These are phyloP conservation scores for Meredithiella fracta DNA, from an alignment of 2,329 filamentous ascomycete species.

Conservation along the genomic window DNA sequence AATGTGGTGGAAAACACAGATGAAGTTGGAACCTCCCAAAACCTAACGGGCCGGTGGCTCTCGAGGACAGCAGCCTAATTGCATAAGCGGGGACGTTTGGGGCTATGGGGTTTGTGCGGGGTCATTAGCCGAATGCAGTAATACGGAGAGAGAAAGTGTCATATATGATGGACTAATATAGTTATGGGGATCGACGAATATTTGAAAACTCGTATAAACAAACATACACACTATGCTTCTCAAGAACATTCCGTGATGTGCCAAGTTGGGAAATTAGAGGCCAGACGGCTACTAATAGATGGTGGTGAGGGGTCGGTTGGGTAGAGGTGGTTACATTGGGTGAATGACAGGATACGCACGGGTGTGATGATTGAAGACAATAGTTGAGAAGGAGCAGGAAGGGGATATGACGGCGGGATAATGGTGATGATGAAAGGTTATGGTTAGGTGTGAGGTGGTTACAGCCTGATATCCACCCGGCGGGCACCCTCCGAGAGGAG, in stretches of 20 bases:
- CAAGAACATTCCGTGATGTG: too few species aligned
- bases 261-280: too few species aligned
- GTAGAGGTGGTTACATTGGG: not conserved
- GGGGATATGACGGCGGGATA: not conserved
- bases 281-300: too few species aligned
- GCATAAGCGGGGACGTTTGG: not conserved
- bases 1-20: too few species aligned
- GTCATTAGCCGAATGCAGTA: not conserved
- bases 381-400: not conserved
- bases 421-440: too few species aligned
- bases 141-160: not conserved
- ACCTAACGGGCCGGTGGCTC: not conserved
- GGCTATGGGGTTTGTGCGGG: not conserved
- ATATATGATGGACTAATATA: not conserved
- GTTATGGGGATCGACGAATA: not conserved
- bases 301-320: not conserved
- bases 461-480: too few species aligned
- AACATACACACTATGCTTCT: too few species aligned
- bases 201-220: too few species aligned
- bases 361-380: not conserved
- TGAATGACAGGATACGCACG: not conserved
- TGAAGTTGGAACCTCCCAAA: too few species aligned
- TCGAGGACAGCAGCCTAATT: not conserved
- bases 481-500: too few species aligned
- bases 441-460: too few species aligned